A percentile compares a stretch with the other conserved stretches of the same genome.
Evolutionary conservation across 345 rosid species (phyloP).

Genomic region (rapeseed (Brassica napus)): Da-Ae NC_063439.1:22771501-22772000

Average conservation of each 20-base stretch:
- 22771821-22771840: too few species aligned
- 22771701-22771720: background rate
- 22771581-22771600: conserved; percentile 61
- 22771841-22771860: too few species aligned
- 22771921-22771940: background rate
- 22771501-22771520: conserved; percentile 79
- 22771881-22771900: background rate
- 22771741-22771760: too few species aligned
- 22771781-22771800: too few species aligned
- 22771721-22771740: too few species aligned
- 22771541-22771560: conserved; percentile 72
- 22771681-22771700: conserved; percentile 10
- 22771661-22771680: background rate
- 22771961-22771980: background rate
- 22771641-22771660: conserved; percentile 88
- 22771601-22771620: too few species aligned
- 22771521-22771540: conserved; percentile 74
- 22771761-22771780: too few species aligned
- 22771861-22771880: too few species aligned
- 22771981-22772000: background rate
- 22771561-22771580: conserved; percentile 53
- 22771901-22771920: background rate
- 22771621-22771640: conserved; percentile 81
- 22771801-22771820: too few species aligned
- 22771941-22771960: background rate